Evolutionary conservation across 805 yeast species (phyloP), one percentile per base, ranked within the genome.

Genomic region (Candida ponderosae): DNA sequence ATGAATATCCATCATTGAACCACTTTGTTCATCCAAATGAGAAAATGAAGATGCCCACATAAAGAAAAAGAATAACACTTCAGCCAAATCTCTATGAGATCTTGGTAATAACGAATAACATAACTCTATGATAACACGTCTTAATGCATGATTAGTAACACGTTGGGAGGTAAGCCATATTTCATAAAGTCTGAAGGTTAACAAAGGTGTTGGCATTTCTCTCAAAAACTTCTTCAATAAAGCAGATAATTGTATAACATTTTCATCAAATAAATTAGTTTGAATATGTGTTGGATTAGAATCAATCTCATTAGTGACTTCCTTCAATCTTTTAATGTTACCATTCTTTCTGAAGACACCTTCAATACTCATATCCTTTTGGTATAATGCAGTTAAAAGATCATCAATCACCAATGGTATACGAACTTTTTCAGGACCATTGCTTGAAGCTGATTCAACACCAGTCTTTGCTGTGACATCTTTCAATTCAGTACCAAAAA

Each of bases 331-430:
- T 49, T 88, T 78, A 53, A 93, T 89, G 55, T 93, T 93, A 52
- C 99, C 99, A 55, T 93, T 93, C 54, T 89, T 82, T 51, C 99
- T 76, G 71, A 93, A 93, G 5, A 93, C 81, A 41, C 98, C 98
- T 59, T 93, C 98, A 23, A 80, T 88, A 3, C 97, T 85, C 81
- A 90, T 76, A 60, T 93, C 97, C 68, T 85, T 87, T 41, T 82
- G 90, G 37, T 85, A 74, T 66, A 93, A 73, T 0, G 95, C 84
- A 23, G 76, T 73, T 27, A 93, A 76, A 15, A 89, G 65, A 51
- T 93, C 97, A 50, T 90, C 97, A 31, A 93, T 70, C 29, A 93
- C 66, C 34, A 85, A 70, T 1, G 99, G 99, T 31, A 93, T 82
- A 28, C 79, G 71, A 31, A 93, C 70, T 45, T 79, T 79, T 1